Evolutionary conservation across 2,329 filamentous ascomycete genomes (phyloP), one percentile per base, ranked within the genome.

Genomic region (Exophiala sp.): DNA sequence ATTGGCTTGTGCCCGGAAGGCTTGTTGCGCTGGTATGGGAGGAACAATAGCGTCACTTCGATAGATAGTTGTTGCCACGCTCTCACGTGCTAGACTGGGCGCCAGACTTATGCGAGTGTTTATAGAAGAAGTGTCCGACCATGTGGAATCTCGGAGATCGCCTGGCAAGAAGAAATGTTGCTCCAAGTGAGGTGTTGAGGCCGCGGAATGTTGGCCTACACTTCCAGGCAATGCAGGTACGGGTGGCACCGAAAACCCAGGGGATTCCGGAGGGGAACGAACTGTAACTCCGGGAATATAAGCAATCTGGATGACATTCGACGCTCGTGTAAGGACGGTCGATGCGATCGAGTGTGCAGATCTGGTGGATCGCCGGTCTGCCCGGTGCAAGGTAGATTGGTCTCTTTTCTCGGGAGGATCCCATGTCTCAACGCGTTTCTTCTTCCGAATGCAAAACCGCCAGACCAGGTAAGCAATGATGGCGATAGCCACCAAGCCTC

Each of bases 251-350:
- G 91, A 78, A 16, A 88, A 73, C 32, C 81, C 82, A 2, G 88
- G 87, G 0, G 88, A 91, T n/a, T 85, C 83, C 3, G 87, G 86
- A 6, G 84, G 83, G 10, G 90, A 89, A 59, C 91, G 81, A 71
- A 96, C 96, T 53, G 88, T 96, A 62, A 97, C 90, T 53, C 93
- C 93, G 11, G 93, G 93, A 59, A 98, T 97, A 68, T 97, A 98
- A 48, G 93, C 93, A 69, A 98, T 98, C 71, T 97, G 93, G 63
- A 98, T 98, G 66, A 98, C 91, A 73, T 98, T 98, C 63, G 93
- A 97, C 42, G 93, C 93, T 55, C 93, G 83, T 14, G 93, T 97
- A 53, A 96, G 79, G 52, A 97, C 89, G 21, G 91, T 97, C 8
- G 90, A 96, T 13, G 93, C 93, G 65, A 98, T 88, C 10, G 91